Evolutionary conservation across 148 eudicot genomes (phyloP), one percentile per base, ranked within the genome.

Genomic region (Rheum nobile): DNA sequence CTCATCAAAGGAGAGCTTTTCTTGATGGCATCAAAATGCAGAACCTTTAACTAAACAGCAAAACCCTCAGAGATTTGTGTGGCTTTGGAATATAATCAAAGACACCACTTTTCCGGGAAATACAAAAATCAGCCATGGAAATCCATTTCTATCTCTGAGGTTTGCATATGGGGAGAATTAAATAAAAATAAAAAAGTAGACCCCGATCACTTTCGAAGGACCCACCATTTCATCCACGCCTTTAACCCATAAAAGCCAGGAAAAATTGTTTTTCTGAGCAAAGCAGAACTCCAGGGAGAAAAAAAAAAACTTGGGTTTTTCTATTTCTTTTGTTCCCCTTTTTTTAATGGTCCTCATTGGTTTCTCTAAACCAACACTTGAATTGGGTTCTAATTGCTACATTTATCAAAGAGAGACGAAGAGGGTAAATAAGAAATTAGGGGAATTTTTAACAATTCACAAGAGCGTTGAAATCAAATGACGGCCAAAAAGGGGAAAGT

Each of bases 221-320:
- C 70, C 70, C 73, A 44, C 73, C 73, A 39, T 39, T 41, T 71
- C 47, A 38, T 71, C 50, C 31, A 32, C 61, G 38, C 24, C 37
- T 67, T 41, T 47, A 73, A 79, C 76, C 77, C 47, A 59, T 24
- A 17, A 28, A 47, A 61, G 19, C 68, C 70, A 65, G 67, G 9
- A 65, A 65, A 65, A 34, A 17, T 16, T 65, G 70, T 14, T 12
- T 65, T 65, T 17, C 70, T 65, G 70, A 32, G 70, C 41, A 65
- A 32, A 34, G 22, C 39, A 34, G 41, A 65, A 32, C 21, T 34
- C 19, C 32, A 32, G 38, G 4, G 70, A 65, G 3, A 12, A 57
- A 54, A 22, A 50, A 21, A 6, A 21, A n/a, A 50, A n/a, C 6
- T 24, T 8, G 29, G 28, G 29, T 26, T 9, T 19, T 4, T 55